Evolutionary conservation across 768 basidiomycete genomes (phyloP).

Genomic region (Hemileccinum impolitum): DNA sequence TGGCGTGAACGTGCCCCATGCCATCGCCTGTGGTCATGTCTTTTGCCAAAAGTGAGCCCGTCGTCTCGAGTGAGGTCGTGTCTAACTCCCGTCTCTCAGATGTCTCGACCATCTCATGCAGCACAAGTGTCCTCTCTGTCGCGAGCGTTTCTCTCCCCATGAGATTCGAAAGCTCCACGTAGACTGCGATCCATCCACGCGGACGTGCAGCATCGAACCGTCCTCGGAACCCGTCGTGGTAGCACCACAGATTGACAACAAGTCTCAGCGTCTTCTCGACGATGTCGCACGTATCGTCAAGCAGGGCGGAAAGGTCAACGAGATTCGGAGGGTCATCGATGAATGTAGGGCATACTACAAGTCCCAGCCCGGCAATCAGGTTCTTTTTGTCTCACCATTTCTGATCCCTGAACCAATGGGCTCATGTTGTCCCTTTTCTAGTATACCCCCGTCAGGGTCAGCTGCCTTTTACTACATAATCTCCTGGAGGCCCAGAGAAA

Average conservation of each 20-base stretch:
- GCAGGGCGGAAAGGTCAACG: slow-evolving; percentile 50
- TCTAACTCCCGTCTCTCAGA: background rate
- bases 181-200: slow-evolving; percentile 41
- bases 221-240: slow-evolving; percentile 19
- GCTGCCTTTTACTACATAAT: slow-evolving; percentile 48
- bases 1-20: slow-evolving; percentile 54
- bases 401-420: slow-evolving; percentile 9
- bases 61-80: slow-evolving; percentile 16
- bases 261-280: slow-evolving; percentile 51
- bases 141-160: slow-evolving; percentile 44
- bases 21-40: slow-evolving; percentile 69
- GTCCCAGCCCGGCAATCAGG: slow-evolving; percentile 44
- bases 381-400: slow-evolving; percentile 23
- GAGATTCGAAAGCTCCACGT: slow-evolving; percentile 57
- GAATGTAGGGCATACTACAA: slow-evolving; percentile 49
- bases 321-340: slow-evolving; percentile 48
- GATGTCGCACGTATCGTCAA: slow-evolving; percentile 53
- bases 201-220: slow-evolving; percentile 13
- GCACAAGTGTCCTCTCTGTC: slow-evolving; percentile 62
- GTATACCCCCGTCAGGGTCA: slow-evolving; percentile 51
- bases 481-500: slow-evolving; percentile 46
- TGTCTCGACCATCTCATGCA: slow-evolving; percentile 52
- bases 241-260: slow-evolving; percentile 32
- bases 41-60: slow-evolving; percentile 49
- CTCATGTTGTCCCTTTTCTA: slow-evolving; percentile 19